Conservation (phyloP, 192 early-diverging fungal species). For the Chytriomyces confervae region DNA sequence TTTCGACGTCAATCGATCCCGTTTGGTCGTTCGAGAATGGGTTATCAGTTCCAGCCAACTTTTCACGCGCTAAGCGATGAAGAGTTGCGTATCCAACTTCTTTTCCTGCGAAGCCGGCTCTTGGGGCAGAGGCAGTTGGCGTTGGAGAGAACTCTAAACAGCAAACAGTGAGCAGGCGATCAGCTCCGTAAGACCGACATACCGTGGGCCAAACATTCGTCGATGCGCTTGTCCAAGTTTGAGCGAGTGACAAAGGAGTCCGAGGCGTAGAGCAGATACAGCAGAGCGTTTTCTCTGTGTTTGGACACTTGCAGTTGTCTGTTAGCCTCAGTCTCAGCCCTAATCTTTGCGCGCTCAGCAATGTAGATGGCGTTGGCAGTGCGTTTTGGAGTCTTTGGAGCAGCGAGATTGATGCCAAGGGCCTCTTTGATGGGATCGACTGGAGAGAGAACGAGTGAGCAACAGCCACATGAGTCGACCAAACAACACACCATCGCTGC, state of each 20-base stretch:
- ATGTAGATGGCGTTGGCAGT: constrained; percentile 5
- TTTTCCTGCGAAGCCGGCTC: not conserved
- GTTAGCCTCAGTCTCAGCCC: not conserved
- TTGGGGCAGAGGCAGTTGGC: too few relatives aligned
- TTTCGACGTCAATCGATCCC: not conserved
- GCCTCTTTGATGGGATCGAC: not conserved
- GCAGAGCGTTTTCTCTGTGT: not conserved
- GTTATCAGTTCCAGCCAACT: not conserved
- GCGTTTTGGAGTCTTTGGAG: not conserved
- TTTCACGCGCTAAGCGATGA: not conserved
- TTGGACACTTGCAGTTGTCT: not conserved
- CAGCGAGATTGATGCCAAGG: not conserved
- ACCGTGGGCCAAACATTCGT: constrained; percentile 18
- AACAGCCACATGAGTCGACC: too few relatives aligned
- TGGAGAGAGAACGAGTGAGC: too few relatives aligned
- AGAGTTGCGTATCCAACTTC: not conserved
- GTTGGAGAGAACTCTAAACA: too few relatives aligned
- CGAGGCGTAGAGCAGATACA: constrained; percentile 27
- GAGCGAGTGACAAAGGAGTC: constrained; percentile 24
- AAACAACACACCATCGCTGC: too few relatives aligned
- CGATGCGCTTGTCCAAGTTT: constrained; percentile 24
- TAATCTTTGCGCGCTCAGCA: not conserved
- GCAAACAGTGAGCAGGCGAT: too few relatives aligned
- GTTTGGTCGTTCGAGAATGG: not conserved
- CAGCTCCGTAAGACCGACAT: not conserved